Base-by-base conservation (phyloP, 495 filamentous ascomycete genomes). In the Hypoxylon cercidicola region DNA sequence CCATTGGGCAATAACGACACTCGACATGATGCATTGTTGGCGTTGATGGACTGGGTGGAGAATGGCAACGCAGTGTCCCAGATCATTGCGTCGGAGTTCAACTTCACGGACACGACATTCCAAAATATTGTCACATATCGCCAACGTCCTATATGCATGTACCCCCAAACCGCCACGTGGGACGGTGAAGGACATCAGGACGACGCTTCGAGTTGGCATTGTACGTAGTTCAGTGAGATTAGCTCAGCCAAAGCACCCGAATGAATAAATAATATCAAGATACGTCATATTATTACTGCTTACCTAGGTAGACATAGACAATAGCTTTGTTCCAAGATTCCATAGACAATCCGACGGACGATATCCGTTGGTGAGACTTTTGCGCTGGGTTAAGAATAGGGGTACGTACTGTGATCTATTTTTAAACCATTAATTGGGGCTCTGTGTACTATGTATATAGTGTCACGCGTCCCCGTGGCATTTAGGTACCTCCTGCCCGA, bases 31-130 rank as follows among this genome's bases (percentile, higher is more conserved):
- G 71, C 74, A 8, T 40, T 85, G 43, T 44, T 82, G 25, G 82
- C 81, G 10, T 56, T 85, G 53, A 77, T 85, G 71, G 73, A 73
- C 5, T 87, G 84, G 84, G 80, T 82, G 15, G 84, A 87, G 68
- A 74, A 75, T 15, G 78, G 71, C 13, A 67, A 37, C 35, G 72
- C 65, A 2, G 75, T 80, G 0, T 69, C 78, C 20, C 59, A 74
- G 28, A 63, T 81, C 41, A 71, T 79, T 28, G 77, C 75, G 8
- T 80, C 79, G 2, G 76, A 75, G 50, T 81, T 75, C 62, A 72
- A 68, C 23, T 66, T 74, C 43, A 70, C 69, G 15, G 67, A 76
- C 37, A 39, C 59, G 7, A 61, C 58, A n/a, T 4, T n/a, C 0
- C 64, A 71, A 34, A 52, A 19, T 0, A 69, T 73, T 15, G 79